Evolutionary conservation across 2,329 filamentous ascomycete species (phyloP).

Genomic region (Aureobasidium pullulans): DNA sequence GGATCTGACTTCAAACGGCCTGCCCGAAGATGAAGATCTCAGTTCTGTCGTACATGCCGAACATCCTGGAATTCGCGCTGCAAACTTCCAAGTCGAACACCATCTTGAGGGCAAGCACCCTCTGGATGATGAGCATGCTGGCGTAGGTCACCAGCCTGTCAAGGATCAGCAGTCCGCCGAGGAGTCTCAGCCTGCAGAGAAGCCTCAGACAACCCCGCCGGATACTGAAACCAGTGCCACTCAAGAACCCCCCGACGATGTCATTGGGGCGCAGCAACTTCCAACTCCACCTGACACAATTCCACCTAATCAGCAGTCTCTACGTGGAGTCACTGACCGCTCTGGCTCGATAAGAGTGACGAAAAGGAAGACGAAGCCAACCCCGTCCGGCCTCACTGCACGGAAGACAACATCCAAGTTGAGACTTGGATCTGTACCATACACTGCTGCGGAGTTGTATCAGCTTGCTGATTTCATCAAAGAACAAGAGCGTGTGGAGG

Average conservation of each 20-base stretch:
- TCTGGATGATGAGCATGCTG: background rate
- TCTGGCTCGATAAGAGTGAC: background rate
- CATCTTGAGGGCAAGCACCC: background rate
- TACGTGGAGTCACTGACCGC: background rate
- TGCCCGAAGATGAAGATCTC: background rate
- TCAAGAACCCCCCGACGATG: background rate
- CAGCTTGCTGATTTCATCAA: background rate
- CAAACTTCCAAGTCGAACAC: background rate
- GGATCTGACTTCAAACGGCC: background rate
- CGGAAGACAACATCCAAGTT: background rate
- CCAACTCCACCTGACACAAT: background rate
- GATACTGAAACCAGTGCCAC: background rate
- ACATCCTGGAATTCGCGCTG: background rate
- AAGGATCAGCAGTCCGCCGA: background rate
- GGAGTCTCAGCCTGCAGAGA: background rate
- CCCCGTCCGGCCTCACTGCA: background rate
- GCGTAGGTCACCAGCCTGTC: background rate
- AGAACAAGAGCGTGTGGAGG: background rate
- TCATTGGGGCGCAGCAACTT: background rate
- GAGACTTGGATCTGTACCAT: background rate
- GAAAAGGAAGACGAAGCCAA: slow-evolving; percentile 9
- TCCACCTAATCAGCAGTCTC: background rate
- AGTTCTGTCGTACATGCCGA: background rate
- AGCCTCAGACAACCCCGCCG: background rate
- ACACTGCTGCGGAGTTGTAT: background rate